Base-by-base conservation (phyloP, 2,329 filamentous ascomycete genomes). In the Elsinoe ampelina region DNA sequence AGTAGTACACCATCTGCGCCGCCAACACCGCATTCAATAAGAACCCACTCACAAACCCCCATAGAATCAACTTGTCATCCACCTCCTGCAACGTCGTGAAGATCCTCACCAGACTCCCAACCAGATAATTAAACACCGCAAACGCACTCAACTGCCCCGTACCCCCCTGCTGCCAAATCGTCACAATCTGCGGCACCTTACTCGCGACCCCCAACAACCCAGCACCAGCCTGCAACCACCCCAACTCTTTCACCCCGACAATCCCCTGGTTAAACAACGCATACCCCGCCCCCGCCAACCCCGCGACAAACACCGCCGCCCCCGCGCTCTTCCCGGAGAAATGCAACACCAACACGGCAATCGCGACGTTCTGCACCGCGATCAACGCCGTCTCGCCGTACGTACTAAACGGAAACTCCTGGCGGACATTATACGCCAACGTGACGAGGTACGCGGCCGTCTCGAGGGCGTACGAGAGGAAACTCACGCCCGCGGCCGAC, bases 61-160 rank as follows among this genome's bases (percentile, higher is more conserved):
- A 97, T 22, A 98, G 80, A 66, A 98, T 97, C 58, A 97, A 79
- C 73, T 91, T 91, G 73, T 98, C 93, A 70, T 95, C 87, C 59
- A 98, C 93, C 77, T 98, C 93, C 68, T 97, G 91, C 58, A 98
- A 77, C 7, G 95, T 98, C 32, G 93, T 98, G 73, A 96, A 98
- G 75, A 98, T 95, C 69, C 93, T 87, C 22, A 89, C 88, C 58
- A 97, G 82, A 42, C 90, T 95, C 38, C 95, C 93, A 64, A 85
- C 79, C 66, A 98, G 88, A 74, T 95, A 98, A 78, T 96, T 97
- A 81, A 98, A 95, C 80, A 95, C 93, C 58, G 93, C 89, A 71
- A 97, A 97, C 54, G 93, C 92, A 68, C 90, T 96, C 70, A 98
- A 79, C 77, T 98, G 93, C 20, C 95, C 93, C 4, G 93, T 98